A percentile compares a stretch with the other conserved stretches of the same genome.
Conservation (phyloP, 148 eudicot genomes). For the Linanthus parryae region DNA sequence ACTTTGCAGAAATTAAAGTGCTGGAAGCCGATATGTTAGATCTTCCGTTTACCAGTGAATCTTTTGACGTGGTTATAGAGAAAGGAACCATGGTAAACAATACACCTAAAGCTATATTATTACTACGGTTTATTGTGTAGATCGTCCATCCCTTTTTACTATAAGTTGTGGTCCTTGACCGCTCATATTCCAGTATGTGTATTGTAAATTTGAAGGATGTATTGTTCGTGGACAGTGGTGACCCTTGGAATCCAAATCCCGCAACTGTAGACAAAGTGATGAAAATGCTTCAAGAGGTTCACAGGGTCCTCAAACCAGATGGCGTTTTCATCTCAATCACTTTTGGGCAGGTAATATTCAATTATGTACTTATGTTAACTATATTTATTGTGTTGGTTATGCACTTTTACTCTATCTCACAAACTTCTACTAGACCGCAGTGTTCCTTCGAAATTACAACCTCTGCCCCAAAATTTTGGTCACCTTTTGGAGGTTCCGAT, state of each 20-base stretch:
- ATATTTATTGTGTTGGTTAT: too few relatives aligned
- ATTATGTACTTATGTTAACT: too few relatives aligned
- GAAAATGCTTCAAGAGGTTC: constrained; percentile 82
- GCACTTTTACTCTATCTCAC: too few relatives aligned
- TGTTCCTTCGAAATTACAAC: too few relatives aligned
- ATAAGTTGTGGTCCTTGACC: constrained; percentile 9
- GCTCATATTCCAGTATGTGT: constrained; percentile 19
- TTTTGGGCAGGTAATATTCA: constrained; percentile 82
- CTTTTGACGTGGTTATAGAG: constrained; percentile 90
- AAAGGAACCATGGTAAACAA: constrained; percentile 92
- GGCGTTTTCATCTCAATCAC: constrained; percentile 86
- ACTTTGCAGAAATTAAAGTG: constrained; percentile 64
- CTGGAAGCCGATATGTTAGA: constrained; percentile 94
- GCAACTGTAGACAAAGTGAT: constrained; percentile 63
- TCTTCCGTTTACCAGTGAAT: constrained; percentile 64
- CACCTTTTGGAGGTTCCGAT: too few relatives aligned
- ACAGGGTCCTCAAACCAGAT: constrained; percentile 81
- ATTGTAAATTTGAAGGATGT: constrained; percentile 78
- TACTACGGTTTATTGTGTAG: too few relatives aligned
- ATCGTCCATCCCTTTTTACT: too few relatives aligned
- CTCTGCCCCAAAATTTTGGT: too few relatives aligned
- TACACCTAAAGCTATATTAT: too few relatives aligned
- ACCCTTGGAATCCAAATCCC: constrained; percentile 89
- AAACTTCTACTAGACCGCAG: too few relatives aligned
- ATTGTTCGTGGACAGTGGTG: constrained; percentile 97